These are phyloP conservation scores for Fonsecaea monophora DNA, from an alignment of 2,329 filamentous ascomycete genomes.

Conservation along the genomic window DNA sequence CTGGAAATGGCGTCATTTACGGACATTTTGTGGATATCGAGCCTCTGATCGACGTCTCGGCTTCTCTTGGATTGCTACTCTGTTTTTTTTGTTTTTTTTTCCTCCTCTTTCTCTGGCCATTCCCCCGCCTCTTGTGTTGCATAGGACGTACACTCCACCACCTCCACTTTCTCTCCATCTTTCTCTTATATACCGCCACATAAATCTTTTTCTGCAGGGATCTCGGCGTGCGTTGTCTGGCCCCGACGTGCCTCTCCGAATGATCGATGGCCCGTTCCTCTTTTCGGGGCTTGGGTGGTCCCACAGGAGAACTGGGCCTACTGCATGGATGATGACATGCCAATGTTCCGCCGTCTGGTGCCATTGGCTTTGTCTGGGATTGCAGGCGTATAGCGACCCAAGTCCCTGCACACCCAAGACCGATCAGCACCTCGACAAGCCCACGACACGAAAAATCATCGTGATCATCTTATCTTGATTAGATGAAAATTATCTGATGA, in stretches of 20 bases:
- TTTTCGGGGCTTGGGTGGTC: neutral
- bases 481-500: conserved; percentile 24
- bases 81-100: neutral
- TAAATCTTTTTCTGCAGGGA: neutral
- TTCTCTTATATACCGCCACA: neutral
- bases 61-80: neutral
- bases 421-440: conserved; percentile 3
- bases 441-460: conserved; percentile 1
- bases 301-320: neutral
- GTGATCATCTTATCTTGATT: conserved; percentile 22
- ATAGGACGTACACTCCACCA: too few relatives aligned
- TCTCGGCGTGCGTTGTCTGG: neutral
- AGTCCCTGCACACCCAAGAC: neutral
- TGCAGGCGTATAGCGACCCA: neutral
- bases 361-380: neutral
- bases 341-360: neutral
- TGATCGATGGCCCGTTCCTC: neutral
- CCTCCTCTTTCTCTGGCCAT: neutral
- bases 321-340: neutral
- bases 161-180: neutral
- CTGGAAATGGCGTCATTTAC: neutral
- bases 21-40: neutral
- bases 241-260: neutral
- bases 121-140: neutral
- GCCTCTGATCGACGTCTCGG: neutral